phyloP scores from a whole-genome alignment of 768 basidiomycete genomes.

The Suillus plorans region DNA sequence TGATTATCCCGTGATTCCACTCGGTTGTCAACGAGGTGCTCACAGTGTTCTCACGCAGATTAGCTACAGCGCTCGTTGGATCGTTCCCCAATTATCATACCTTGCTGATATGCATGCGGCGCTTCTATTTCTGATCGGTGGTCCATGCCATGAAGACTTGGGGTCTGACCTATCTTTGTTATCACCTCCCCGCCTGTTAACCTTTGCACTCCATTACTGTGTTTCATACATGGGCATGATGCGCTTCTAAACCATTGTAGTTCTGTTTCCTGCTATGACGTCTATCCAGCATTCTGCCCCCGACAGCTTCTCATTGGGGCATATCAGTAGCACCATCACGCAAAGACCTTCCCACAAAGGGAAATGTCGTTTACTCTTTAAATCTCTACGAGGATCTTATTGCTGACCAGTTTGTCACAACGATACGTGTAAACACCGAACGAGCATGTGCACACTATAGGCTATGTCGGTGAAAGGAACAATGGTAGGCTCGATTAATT shows the following conservation, averaged over 20 bases:
- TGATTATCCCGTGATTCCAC: neutral
- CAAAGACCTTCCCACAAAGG: constrained; percentile 42
- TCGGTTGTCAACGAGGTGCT: neutral
- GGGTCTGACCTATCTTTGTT: constrained; percentile 1
- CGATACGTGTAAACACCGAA: no score
- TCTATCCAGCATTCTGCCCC: no score
- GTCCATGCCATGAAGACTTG: neutral
- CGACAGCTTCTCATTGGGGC: no score
- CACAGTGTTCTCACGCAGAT: no score
- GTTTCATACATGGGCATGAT: neutral
- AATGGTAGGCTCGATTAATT: constrained; percentile 34
- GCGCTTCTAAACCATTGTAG: neutral
- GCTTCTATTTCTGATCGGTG: neutral
- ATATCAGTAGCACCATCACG: no score
- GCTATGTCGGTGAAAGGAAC: constrained; percentile 16
- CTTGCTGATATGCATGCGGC: neutral
- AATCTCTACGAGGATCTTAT: no score
- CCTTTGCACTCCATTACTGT: neutral
- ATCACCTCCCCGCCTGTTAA: neutral
- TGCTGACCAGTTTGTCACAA: no score
- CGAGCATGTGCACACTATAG: no score
- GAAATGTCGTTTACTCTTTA: constrained; percentile 31
- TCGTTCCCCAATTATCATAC: neutral
- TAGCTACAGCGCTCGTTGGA: no score
- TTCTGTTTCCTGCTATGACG: no score